Evolutionary conservation across 768 basidiomycete species (phyloP).

Genomic region (Lepiota brunneoincarnata): DNA sequence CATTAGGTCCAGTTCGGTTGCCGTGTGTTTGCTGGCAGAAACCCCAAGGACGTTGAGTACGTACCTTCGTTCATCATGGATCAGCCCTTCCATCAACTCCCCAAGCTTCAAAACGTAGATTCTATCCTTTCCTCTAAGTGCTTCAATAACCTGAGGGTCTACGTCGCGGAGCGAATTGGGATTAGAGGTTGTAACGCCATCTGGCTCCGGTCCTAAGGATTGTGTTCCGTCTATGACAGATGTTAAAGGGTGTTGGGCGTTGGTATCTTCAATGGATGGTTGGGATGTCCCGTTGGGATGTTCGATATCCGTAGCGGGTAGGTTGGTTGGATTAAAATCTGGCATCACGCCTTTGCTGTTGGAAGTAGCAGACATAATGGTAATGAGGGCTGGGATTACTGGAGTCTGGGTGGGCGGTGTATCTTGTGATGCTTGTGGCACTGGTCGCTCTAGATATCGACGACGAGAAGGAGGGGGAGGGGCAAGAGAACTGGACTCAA

Average conservation of each 20-base stretch:
- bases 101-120: conserved; percentile 88
- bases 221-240: conserved; percentile 2
- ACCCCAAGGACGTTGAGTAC: conserved; percentile 25
- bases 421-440: conserved; percentile 3
- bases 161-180: conserved; percentile 37
- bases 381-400: conserved; percentile 10
- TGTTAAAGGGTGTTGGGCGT: conserved; percentile 3
- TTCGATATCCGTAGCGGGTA: background rate
- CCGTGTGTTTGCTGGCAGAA: background rate
- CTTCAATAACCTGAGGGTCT: conserved; percentile 81
- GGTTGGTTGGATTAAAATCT: conserved; percentile 13
- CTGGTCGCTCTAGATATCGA: conserved; percentile 13
- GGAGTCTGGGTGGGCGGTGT: background rate
- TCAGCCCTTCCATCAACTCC: conserved; percentile 79
- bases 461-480: background rate
- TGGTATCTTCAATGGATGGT: conserved; percentile 7
- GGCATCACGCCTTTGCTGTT: conserved; percentile 10
- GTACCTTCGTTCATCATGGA: conserved; percentile 64
- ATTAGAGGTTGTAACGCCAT: conserved; percentile 1
- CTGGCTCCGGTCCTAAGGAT: conserved; percentile 1
- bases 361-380: conserved; percentile 12
- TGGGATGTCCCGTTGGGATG: background rate
- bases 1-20: background rate
- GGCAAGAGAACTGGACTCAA: conserved; percentile 9
- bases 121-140: conserved; percentile 84